A percentile compares a stretch with the other conserved stretches of the same genome.
phyloP scores from a whole-genome alignment of 768 basidiomycete species.

The Guyanaporus albipodus region DNA sequence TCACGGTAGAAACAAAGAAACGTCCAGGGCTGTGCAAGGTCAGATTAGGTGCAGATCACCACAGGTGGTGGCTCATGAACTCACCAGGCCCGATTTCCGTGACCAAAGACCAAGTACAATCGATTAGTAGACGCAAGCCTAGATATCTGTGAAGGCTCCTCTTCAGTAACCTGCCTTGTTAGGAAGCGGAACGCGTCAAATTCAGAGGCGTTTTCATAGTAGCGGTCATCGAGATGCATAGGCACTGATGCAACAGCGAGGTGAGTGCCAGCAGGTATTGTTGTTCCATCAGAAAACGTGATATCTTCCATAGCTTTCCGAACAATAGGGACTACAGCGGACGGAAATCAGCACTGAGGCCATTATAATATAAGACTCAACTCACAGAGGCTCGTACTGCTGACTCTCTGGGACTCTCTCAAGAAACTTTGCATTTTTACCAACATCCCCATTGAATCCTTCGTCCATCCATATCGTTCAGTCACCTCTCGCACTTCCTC shows the following conservation, averaged over 20 bases:
- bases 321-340: conserved; percentile 26
- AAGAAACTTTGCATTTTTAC: conserved; percentile 43
- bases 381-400: conserved; percentile 33
- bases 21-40: conserved; percentile 36
- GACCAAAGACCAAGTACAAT: conserved; percentile 36
- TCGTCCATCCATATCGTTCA: conserved; percentile 31
- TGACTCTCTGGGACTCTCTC: conserved; percentile 38
- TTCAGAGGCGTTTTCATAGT: conserved; percentile 40
- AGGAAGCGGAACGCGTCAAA: conserved; percentile 43
- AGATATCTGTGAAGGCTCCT: conserved; percentile 22
- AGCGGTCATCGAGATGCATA: conserved; percentile 38
- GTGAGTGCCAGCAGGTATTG: conserved; percentile 37
- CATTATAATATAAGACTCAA: not conserved
- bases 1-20: conserved; percentile 38
- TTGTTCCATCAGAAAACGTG: conserved; percentile 34
- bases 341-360: conserved; percentile 4
- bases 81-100: conserved; percentile 34
- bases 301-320: conserved; percentile 34
- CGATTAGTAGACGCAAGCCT: conserved; percentile 29
- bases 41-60: no score
- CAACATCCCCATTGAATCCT: conserved; percentile 31
- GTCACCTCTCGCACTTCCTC: conserved; percentile 36
- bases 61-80: conserved; percentile 8
- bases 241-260: conserved; percentile 30
- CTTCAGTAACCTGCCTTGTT: conserved; percentile 21